These are phyloP conservation scores for Hydnomerulius pinastri DNA, from an alignment of 768 basidiomycete species.

Conservation along the genomic window DNA sequence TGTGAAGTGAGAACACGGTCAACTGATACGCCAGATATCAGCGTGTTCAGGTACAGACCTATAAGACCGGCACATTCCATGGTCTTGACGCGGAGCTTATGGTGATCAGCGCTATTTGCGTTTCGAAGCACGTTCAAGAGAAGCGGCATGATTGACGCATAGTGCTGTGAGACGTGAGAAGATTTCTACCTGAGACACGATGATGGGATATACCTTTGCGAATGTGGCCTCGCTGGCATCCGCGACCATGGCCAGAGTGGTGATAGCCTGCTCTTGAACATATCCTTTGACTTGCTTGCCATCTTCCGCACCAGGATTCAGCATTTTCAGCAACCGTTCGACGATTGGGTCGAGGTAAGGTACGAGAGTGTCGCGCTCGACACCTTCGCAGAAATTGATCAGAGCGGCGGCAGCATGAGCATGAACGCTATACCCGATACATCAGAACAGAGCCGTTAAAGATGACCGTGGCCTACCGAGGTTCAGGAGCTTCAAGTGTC, in stretches of 20 bases:
- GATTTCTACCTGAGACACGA: background rate
- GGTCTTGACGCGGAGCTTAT: slow-evolving; percentile 73
- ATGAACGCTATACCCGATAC: slow-evolving; percentile 59
- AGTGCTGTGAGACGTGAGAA: slow-evolving; percentile 51
- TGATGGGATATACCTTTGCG: slow-evolving; percentile 51
- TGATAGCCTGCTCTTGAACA: slow-evolving; percentile 87
- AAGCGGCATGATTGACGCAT: slow-evolving; percentile 78
- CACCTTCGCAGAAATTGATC: slow-evolving; percentile 91
- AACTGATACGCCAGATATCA: background rate
- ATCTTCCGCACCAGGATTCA: slow-evolving; percentile 53
- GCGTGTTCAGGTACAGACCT: slow-evolving; percentile 46
- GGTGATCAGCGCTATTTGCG: slow-evolving; percentile 65
- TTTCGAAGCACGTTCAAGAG: slow-evolving; percentile 74
- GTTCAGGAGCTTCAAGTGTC: slow-evolving; percentile 73
- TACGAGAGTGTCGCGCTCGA: slow-evolving; percentile 67
- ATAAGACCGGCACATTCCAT: slow-evolving; percentile 92
- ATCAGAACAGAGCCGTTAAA: slow-evolving; percentile 1
- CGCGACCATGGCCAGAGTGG: slow-evolving; percentile 87
- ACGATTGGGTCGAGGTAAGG: slow-evolving; percentile 84
- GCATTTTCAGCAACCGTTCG: slow-evolving; percentile 55
- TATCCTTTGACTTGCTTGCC: slow-evolving; percentile 51
- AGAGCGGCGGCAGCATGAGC: slow-evolving; percentile 85
- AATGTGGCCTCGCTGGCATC: slow-evolving; percentile 82
- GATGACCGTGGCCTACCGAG: slow-evolving; percentile 46
- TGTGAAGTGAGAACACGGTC: background rate